Conservation (phyloP, 2,329 filamentous ascomycete species). For the Neoarthrinium moseri region DNA sequence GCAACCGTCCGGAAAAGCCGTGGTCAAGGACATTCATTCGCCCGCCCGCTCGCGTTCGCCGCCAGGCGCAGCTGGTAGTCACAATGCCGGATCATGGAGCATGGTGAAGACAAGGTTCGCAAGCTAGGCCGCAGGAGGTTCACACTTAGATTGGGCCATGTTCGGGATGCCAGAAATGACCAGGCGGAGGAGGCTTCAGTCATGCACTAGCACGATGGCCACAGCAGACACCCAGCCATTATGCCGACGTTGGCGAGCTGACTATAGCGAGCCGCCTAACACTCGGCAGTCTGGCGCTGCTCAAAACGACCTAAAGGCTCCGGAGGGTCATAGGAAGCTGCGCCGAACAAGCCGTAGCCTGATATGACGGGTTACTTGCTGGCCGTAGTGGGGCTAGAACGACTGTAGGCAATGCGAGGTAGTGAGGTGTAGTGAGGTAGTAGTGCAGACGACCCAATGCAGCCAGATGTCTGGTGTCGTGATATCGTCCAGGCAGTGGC, state of each 20-base stretch:
- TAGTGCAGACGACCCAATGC: conserved; percentile 7
- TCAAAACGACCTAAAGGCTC: conserved; percentile 15
- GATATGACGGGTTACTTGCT: conserved; percentile 38
- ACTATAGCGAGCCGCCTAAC: neutral
- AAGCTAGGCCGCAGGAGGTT: too few relatives aligned
- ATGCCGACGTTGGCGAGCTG: neutral
- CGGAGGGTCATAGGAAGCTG: conserved; percentile 33
- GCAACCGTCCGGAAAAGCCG: too few relatives aligned
- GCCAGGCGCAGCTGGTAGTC: neutral
- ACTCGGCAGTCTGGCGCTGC: neutral
- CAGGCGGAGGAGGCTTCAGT: neutral
- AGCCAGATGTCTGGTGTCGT: neutral
- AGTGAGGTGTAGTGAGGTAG: conserved; percentile 13
- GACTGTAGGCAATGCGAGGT: conserved; percentile 24
- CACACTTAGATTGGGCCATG: neutral
- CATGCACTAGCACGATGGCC: conserved; percentile 4
- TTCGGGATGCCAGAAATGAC: neutral
- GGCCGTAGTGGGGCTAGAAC: conserved; percentile 28
- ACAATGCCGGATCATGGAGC: neutral
- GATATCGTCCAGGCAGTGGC: too few relatives aligned
- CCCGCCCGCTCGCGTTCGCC: neutral
- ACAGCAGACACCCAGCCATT: neutral
- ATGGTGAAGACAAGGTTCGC: neutral
- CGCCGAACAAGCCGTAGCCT: conserved; percentile 48
- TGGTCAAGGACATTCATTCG: neutral